Percentiles rank a stretch among this genome's conserved stretches.
Conservation (phyloP, 116 monocot species). For the Dioscorea cayenensis region DNA sequence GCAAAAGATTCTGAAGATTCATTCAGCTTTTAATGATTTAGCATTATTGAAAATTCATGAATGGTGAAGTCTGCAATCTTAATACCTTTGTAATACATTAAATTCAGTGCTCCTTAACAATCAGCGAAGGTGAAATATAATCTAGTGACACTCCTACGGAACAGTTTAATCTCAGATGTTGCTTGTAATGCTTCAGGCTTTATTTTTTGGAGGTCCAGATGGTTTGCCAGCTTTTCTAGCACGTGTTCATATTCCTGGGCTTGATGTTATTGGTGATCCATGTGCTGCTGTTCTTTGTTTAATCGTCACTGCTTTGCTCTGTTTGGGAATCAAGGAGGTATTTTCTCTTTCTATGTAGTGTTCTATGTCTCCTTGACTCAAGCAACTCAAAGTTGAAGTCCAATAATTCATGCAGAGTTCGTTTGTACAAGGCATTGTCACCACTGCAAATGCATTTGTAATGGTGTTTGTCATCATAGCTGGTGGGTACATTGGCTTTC, state of each 20-base stretch:
- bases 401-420: constrained; percentile 53
- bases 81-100: background rate
- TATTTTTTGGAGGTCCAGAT: constrained; percentile 88
- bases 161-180: background rate
- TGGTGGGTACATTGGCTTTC: constrained; percentile 90
- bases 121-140: background rate
- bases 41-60: no score
- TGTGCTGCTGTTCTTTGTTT: constrained; percentile 85
- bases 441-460: constrained; percentile 65
- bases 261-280: constrained; percentile 81
- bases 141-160: background rate
- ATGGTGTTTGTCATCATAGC: constrained; percentile 87
- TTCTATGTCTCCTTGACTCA: background rate
- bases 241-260: constrained; percentile 60
- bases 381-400: background rate
- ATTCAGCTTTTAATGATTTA: no score
- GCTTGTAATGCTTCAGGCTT: constrained; percentile 44
- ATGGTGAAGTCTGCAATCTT: no score
- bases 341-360: background rate
- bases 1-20: no score
- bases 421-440: constrained; percentile 64
- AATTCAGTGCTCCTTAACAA: background rate
- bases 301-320: constrained; percentile 76
- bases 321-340: constrained; percentile 98
- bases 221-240: constrained; percentile 73